phyloP scores from a whole-genome alignment of 345 rosid genomes.

The Citrus glauca region DNA sequence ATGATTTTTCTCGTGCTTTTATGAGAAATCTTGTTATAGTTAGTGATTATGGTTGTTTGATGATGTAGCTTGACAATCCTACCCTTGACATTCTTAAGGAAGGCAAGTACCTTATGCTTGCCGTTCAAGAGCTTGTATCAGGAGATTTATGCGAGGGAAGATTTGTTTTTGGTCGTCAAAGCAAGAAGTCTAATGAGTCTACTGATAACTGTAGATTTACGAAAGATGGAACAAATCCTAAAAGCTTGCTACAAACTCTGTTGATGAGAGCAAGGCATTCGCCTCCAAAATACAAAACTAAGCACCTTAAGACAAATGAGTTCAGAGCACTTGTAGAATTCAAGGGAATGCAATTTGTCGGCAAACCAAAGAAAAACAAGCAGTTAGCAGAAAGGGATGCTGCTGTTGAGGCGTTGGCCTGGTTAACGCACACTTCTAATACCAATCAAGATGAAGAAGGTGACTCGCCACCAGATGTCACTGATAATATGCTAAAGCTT shows the following conservation, averaged over 20 bases:
- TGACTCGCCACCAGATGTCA: constrained; percentile 65
- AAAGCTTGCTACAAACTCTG: constrained; percentile 89
- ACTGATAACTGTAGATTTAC: constrained; percentile 49
- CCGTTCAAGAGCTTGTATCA: constrained; percentile 85
- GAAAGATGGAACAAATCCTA: constrained; percentile 87
- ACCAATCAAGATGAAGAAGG: constrained; percentile 34
- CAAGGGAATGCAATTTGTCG: constrained; percentile 97
- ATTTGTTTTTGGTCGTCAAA: constrained; percentile 88
- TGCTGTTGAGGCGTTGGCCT: constrained; percentile 91
- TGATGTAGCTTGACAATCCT: constrained; percentile 74
- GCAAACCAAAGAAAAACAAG: constrained; percentile 89
- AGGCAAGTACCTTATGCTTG: constrained; percentile 87
- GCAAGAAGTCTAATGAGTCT: constrained; percentile 51
- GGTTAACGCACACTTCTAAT: constrained; percentile 86
- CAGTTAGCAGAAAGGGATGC: constrained; percentile 96
- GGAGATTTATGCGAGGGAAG: constrained; percentile 98
- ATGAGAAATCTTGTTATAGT: not conserved
- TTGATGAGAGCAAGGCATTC: constrained; percentile 96
- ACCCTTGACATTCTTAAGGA: constrained; percentile 71
- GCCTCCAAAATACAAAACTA: constrained; percentile 93
- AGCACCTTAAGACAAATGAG: constrained; percentile 92
- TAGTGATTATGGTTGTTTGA: constrained; percentile 3
- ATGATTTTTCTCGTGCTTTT: not conserved
- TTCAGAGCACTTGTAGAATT: constrained; percentile 90
- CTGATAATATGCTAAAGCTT: constrained; percentile 94